These are phyloP conservation scores for Strombidium stylifer DNA, from an alignment of 73 alveolate species.

Conservation along the genomic window DNA sequence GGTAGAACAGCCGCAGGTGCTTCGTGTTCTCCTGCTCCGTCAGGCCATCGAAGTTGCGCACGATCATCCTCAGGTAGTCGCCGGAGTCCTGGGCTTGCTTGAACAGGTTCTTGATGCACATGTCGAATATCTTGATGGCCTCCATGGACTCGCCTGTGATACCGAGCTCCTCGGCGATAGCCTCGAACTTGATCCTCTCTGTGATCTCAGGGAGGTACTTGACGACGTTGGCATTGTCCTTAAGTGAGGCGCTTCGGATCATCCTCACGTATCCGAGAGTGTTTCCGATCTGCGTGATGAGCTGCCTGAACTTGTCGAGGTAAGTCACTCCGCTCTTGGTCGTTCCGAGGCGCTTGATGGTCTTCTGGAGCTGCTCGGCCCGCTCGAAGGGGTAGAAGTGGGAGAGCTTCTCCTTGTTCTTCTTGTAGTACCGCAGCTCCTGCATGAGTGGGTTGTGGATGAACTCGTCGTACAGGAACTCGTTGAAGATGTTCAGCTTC, in stretches of 20 bases:
- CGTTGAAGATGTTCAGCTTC: slow-evolving; percentile 76
- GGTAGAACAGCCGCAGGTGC: slow-evolving; percentile 86
- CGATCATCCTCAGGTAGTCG: slow-evolving; percentile 87
- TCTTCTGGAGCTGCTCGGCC: slow-evolving; percentile 79
- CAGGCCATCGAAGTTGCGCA: slow-evolving; percentile 78
- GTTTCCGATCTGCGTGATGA: slow-evolving; percentile 97
- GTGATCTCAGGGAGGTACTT: slow-evolving; percentile 79
- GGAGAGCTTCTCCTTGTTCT: slow-evolving; percentile 85
- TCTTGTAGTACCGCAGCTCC: slow-evolving; percentile 87
- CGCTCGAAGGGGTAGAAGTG: slow-evolving; percentile 90
- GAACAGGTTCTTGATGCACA: slow-evolving; percentile 71
- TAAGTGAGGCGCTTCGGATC: slow-evolving; percentile 91
- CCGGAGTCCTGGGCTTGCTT: slow-evolving; percentile 85
- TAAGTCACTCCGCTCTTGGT: slow-evolving; percentile 73
- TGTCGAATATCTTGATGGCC: slow-evolving; percentile 85
- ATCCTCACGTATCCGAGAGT: slow-evolving; percentile 94
- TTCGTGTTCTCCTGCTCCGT: slow-evolving; percentile 72
- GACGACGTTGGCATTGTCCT: slow-evolving; percentile 83
- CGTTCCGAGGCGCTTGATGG: slow-evolving; percentile 84
- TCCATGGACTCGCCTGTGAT: slow-evolving; percentile 77
- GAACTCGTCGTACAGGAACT: slow-evolving; percentile 92
- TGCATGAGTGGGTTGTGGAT: slow-evolving; percentile 84
- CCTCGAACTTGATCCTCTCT: slow-evolving; percentile 51
- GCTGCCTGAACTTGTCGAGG: slow-evolving; percentile 83
- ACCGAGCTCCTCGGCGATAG: slow-evolving; percentile 67